These are phyloP conservation scores for Rubus parviflorus DNA, from an alignment of 306 rosid species.

Conservation along the genomic window DNA sequence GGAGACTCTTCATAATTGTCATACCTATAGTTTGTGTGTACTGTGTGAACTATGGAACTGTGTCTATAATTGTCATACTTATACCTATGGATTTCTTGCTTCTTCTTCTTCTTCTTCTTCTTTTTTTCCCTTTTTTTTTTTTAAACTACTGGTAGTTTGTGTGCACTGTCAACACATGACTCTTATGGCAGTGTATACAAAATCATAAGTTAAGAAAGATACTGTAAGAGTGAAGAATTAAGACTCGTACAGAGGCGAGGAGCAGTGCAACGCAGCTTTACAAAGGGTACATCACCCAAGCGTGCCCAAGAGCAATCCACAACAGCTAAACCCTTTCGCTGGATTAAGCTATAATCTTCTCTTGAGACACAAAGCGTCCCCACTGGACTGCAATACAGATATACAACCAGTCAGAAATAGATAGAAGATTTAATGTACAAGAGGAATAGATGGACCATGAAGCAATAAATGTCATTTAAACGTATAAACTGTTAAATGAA, in stretches of 20 bases:
- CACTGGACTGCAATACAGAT: conserved; percentile 60
- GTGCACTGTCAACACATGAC: not conserved
- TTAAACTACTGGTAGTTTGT: not conserved
- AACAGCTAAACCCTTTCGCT: conserved; percentile 83
- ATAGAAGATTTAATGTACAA: conserved; percentile 5
- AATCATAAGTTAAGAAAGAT: not conserved
- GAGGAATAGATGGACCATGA: not conserved
- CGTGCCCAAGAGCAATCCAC: conserved; percentile 99
- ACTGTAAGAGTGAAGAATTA: conserved; percentile 10
- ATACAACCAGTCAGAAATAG: not conserved
- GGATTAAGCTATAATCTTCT: conserved; percentile 68
- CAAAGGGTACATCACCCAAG: conserved; percentile 85
- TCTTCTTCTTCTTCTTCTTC: too few species aligned
- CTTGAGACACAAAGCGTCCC: conserved; percentile 85
- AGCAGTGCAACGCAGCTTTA: conserved; percentile 75
- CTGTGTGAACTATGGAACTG: not conserved
- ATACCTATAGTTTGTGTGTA: not conserved
- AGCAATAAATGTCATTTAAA: conserved; percentile 5
- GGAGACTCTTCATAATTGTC: not conserved
- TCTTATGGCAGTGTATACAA: not conserved
- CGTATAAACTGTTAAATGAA: not conserved
- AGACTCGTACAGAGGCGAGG: conserved; percentile 86
- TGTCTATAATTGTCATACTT: not conserved
- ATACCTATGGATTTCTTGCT: too few species aligned
- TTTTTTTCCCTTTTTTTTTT: too few species aligned